Evolutionary conservation across 1,139 yeast species (phyloP).

Genomic region (Hansenula anomala): DNA sequence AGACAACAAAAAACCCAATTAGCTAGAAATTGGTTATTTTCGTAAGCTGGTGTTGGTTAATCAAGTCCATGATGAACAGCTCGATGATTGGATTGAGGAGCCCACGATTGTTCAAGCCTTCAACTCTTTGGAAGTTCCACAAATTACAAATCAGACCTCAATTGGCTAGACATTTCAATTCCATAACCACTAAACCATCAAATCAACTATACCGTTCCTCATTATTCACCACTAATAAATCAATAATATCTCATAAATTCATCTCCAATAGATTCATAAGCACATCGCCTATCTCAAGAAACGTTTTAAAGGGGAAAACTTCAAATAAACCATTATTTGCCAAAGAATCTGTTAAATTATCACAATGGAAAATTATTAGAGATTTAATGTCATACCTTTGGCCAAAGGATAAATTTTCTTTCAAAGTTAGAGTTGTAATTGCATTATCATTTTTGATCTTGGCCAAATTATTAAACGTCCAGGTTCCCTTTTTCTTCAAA

Average conservation of each 20-base stretch:
- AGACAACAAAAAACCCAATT: too few species aligned
- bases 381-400: constrained; percentile 75
- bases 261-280: neutral
- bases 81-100: neutral
- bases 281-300: neutral
- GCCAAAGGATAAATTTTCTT: constrained; percentile 76
- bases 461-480: constrained; percentile 84
- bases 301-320: neutral
- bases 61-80: too few species aligned
- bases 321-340: neutral
- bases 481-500: constrained; percentile 93
- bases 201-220: neutral
- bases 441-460: constrained; percentile 72
- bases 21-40: too few species aligned
- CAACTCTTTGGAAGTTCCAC: neutral
- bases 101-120: neutral
- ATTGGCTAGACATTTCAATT: neutral
- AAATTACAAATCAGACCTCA: neutral
- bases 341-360: constrained; percentile 5
- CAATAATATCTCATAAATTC: neutral
- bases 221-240: neutral
- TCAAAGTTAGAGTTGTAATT: constrained; percentile 67
- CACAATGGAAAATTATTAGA: constrained; percentile 50
- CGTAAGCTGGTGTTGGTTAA: too few species aligned
- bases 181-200: neutral